Evolutionary conservation across 495 filamentous ascomycete species (phyloP).

Genomic region (Podospora pseudopauciseta): DNA sequence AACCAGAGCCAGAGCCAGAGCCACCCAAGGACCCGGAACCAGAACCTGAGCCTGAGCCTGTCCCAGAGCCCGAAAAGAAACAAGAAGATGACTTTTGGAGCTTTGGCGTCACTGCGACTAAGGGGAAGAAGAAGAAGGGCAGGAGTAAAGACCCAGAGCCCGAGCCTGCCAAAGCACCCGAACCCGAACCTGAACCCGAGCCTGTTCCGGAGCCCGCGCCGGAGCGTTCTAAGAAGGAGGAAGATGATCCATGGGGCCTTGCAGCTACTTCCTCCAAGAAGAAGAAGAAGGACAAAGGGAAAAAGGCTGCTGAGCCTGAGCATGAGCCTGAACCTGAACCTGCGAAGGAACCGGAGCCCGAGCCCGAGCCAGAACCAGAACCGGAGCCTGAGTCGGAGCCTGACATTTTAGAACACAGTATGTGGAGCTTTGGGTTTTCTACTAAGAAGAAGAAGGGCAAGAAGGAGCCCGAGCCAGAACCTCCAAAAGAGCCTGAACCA

Average conservation of each 20-base stretch:
- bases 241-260: conserved; percentile 21
- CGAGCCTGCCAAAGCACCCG: conserved; percentile 16
- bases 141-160: conserved; percentile 14
- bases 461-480: conserved; percentile 9
- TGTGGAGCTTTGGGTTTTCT: conserved; percentile 19
- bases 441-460: conserved; percentile 36
- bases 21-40: conserved; percentile 18
- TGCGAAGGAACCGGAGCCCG: conserved; percentile 3
- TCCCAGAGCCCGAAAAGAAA: conserved; percentile 6
- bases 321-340: conserved; percentile 13
- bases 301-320: conserved; percentile 11
- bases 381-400: conserved; percentile 17
- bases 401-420: conserved; percentile 15
- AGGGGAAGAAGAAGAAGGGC: conserved; percentile 29
- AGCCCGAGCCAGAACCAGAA: conserved; percentile 17
- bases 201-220: conserved; percentile 16
- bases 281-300: conserved; percentile 32
- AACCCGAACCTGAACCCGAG: conserved; percentile 16
- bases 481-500: conserved; percentile 17
- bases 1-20: conserved; percentile 14
- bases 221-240: conserved; percentile 1
- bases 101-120: conserved; percentile 10
- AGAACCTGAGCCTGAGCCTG: conserved; percentile 31
- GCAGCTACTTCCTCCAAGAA: conserved; percentile 29
- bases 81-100: conserved; percentile 18